A percentile compares a stretch with the other conserved stretches of the same genome.
phyloP scores from a whole-genome alignment of 192 early-diverging fungal species.

The Endogone sp. region DNA sequence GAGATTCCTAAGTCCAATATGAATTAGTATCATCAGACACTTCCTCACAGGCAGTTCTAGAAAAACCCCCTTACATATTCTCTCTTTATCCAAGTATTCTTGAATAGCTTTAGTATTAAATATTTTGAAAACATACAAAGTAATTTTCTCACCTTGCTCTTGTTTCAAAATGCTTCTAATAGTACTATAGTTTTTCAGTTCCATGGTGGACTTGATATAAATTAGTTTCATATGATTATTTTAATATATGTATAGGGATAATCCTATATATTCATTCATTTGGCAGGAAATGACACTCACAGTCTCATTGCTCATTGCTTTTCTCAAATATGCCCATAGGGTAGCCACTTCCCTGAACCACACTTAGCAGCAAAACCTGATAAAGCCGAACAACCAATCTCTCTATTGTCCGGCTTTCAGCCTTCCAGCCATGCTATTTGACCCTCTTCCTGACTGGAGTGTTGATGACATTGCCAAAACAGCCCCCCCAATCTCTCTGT shows the following conservation, averaged over 20 bases:
- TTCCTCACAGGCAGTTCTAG: too few relatives aligned
- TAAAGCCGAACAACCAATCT: background rate
- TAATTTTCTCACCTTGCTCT: too few relatives aligned
- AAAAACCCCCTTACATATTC: too few relatives aligned
- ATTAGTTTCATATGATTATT: background rate
- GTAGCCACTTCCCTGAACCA: background rate
- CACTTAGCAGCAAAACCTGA: background rate
- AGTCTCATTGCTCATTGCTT: background rate
- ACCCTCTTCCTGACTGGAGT: background rate
- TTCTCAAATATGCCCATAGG: background rate
- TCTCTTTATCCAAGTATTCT: too few relatives aligned
- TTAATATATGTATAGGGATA: background rate
- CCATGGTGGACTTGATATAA: background rate
- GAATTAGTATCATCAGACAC: too few relatives aligned
- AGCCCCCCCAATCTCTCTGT: background rate
- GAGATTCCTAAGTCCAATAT: too few relatives aligned
- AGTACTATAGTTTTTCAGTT: background rate
- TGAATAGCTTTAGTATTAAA: too few relatives aligned
- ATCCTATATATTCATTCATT: background rate
- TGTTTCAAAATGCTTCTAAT: background rate
- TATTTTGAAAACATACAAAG: too few relatives aligned
- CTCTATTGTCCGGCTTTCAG: background rate
- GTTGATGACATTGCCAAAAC: background rate
- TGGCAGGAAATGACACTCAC: background rate
- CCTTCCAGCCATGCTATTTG: background rate